phyloP scores from a whole-genome alignment of 2,329 filamentous ascomycete genomes.

The Cadophora luteo-olivacea region DNA sequence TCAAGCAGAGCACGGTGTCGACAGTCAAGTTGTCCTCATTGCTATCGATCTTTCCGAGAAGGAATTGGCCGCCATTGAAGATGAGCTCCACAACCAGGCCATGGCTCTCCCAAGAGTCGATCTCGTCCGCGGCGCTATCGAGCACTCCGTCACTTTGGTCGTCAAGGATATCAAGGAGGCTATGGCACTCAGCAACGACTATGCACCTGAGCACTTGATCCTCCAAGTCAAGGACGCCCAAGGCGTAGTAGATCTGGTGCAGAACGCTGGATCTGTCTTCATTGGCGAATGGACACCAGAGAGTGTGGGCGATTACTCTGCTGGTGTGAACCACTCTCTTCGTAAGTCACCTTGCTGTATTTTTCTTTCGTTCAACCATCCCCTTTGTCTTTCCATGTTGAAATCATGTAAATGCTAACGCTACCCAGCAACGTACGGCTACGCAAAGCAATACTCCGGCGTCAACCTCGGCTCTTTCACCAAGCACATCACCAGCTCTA shows the following conservation, averaged over 20 bases:
- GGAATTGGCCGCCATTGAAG: conserved; percentile 83
- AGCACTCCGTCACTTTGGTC: conserved; percentile 87
- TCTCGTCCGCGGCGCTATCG: conserved; percentile 89
- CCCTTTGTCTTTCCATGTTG: conserved; percentile 5
- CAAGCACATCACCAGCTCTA: conserved; percentile 96
- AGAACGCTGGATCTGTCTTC: conserved; percentile 96
- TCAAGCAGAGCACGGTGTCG: conserved; percentile 95
- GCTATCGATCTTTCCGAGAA: conserved; percentile 78
- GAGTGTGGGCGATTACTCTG: conserved; percentile 97
- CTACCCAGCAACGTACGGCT: conserved; percentile 86
- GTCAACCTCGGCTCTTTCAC: conserved; percentile 96
- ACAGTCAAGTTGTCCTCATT: conserved; percentile 93
- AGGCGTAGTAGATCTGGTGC: conserved; percentile 75
- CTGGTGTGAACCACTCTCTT: conserved; percentile 95
- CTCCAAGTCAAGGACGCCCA: conserved; percentile 84
- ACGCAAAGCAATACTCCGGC: conserved; percentile 97
- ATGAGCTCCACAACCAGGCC: conserved; percentile 88
- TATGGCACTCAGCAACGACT: conserved; percentile 86
- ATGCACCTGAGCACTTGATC: conserved; percentile 96
- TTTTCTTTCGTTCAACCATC: too few species aligned
- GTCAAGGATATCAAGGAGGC: conserved; percentile 75
- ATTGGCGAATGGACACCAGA: conserved; percentile 96
- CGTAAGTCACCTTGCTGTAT: conserved; percentile 84
- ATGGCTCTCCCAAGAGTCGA: conserved; percentile 87
- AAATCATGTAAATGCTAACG: conserved; percentile 19